Evolutionary conservation across 306 rosid species (phyloP).

Genomic region (Crataegus laevigata): DNA sequence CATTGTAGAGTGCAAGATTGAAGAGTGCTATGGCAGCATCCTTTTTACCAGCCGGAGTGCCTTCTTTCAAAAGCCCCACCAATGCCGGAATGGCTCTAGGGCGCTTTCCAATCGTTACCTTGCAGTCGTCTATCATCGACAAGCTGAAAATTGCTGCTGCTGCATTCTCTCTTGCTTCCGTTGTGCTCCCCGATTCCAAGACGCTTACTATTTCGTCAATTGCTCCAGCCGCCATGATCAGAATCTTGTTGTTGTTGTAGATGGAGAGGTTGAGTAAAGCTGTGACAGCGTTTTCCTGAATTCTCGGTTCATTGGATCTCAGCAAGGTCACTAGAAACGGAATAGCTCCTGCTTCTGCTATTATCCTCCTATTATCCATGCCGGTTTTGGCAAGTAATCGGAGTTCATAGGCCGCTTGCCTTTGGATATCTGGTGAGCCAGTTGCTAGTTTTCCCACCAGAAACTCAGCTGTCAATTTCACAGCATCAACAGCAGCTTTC

Average conservation of each 20-base stretch:
- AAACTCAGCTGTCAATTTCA: conserved; percentile 86
- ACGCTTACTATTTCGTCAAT: conserved; percentile 59
- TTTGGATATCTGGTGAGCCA: conserved; percentile 72
- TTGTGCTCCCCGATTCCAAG: conserved; percentile 65
- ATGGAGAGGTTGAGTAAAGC: conserved; percentile 83
- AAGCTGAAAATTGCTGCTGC: conserved; percentile 79
- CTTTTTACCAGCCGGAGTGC: conserved; percentile 63
- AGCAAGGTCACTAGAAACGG: conserved; percentile 71
- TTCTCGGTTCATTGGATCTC: conserved; percentile 63
- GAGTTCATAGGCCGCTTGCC: conserved; percentile 88
- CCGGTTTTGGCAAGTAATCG: conserved; percentile 76
- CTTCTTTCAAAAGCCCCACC: conserved; percentile 73
- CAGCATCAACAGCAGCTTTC: conserved; percentile 69
- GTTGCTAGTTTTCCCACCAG: conserved; percentile 93
- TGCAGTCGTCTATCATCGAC: conserved; percentile 68
- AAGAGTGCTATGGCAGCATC: conserved; percentile 78
- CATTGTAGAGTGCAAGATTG: conserved; percentile 65
- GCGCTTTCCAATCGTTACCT: conserved; percentile 52
- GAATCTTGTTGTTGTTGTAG: conserved; percentile 66
- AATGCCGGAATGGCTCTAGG: conserved; percentile 67
- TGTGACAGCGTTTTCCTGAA: conserved; percentile 83
- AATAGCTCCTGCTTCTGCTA: conserved; percentile 90
- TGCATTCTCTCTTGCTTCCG: conserved; percentile 91
- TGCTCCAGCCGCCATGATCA: conserved; percentile 86
- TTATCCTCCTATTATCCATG: conserved; percentile 63